Evolutionary conservation across 2,329 filamentous ascomycete species (phyloP).

Genomic region (Sclerotinia borealis): DNA sequence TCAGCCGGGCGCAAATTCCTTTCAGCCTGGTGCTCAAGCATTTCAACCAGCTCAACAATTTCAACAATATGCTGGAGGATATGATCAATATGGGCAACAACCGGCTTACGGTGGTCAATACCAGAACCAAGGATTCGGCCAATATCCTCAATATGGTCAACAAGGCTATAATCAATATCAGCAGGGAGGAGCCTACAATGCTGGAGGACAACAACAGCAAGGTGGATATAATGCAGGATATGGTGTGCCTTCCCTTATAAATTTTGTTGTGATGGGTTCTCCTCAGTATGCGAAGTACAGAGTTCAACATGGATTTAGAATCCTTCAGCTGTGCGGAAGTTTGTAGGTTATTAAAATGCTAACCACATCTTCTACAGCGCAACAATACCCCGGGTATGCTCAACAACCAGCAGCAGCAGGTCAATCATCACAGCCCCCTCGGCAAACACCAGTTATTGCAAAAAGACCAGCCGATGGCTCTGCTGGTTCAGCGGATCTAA

Average conservation of each 20-base stretch:
- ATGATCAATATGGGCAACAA: constrained; percentile 49
- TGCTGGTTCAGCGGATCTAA: constrained; percentile 38
- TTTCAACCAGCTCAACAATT: constrained; percentile 70
- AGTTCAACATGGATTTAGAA: neutral
- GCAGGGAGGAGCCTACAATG: constrained; percentile 39
- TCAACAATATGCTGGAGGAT: constrained; percentile 52
- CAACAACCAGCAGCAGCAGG: constrained; percentile 42
- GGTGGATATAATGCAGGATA: constrained; percentile 35
- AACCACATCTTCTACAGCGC: constrained; percentile 26
- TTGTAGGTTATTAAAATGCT: neutral
- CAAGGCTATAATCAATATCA: constrained; percentile 46
- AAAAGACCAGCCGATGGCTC: constrained; percentile 52
- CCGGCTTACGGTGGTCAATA: constrained; percentile 46
- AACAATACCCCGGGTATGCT: constrained; percentile 49
- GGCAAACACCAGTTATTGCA: constrained; percentile 54
- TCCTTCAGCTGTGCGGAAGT: neutral
- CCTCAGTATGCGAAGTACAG: neutral
- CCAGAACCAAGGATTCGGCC: constrained; percentile 46
- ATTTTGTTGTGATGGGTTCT: neutral
- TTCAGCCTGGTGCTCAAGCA: constrained; percentile 63
- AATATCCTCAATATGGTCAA: constrained; percentile 51
- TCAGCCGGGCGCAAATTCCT: constrained; percentile 61
- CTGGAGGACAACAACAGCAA: constrained; percentile 33
- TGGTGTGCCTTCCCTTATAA: constrained; percentile 28
- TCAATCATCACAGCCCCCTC: constrained; percentile 35